Percentiles rank a stretch among this genome's conserved stretches.
phyloP scores from a whole-genome alignment of 306 rosid species.

The Prunus armeniaca region DNA sequence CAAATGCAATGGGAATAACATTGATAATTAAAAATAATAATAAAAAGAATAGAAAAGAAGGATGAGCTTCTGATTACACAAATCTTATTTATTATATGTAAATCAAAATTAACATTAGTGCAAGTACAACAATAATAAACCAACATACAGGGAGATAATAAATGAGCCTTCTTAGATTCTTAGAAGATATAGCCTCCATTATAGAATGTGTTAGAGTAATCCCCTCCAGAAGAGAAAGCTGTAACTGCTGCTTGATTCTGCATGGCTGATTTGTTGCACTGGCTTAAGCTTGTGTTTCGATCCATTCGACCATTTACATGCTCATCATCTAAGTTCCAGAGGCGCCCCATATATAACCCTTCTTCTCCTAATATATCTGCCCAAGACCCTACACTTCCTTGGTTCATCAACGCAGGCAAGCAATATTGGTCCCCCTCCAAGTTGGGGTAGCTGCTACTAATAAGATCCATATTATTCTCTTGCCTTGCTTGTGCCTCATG shows the following conservation, averaged over 20 bases:
- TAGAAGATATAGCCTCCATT: neutral
- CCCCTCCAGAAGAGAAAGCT: slow-evolving; percentile 8
- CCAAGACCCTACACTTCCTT: slow-evolving; percentile 29
- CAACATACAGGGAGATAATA: neutral
- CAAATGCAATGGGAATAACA: too few species aligned
- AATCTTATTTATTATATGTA: neutral
- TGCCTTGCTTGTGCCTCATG: neutral
- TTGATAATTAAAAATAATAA: too few species aligned
- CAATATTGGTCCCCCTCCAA: slow-evolving; percentile 3
- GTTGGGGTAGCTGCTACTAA: neutral
- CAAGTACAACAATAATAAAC: neutral
- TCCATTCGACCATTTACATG: neutral
- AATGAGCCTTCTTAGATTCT: neutral
- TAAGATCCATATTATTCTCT: neutral
- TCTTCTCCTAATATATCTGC: slow-evolving; percentile 5
- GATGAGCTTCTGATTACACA: too few species aligned
- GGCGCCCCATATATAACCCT: slow-evolving; percentile 26
- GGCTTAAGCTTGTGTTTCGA: slow-evolving; percentile 1
- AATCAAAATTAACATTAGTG: neutral
- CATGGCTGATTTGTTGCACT: slow-evolving; percentile 13
- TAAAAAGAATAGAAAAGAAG: too few species aligned
- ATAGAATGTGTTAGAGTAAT: neutral
- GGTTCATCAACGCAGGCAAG: slow-evolving; percentile 18
- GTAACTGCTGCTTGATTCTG: neutral
- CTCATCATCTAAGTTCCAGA: slow-evolving; percentile 49